Evolutionary conservation across 768 basidiomycete species (phyloP).

Genomic region (Auricularia sp.): DNA sequence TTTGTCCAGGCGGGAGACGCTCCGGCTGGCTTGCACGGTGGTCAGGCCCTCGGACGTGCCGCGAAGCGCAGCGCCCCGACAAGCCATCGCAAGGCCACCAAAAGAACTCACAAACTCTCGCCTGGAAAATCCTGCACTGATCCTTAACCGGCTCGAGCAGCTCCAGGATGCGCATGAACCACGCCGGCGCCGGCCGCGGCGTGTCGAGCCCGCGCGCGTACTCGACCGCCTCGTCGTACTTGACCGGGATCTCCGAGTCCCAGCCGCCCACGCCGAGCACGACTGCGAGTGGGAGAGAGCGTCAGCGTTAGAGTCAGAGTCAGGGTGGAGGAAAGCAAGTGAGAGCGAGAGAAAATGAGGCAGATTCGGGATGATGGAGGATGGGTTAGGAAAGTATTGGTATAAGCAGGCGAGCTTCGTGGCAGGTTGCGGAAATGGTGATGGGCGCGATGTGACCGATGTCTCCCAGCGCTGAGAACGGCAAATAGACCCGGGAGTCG

Average conservation of each 20-base stretch:
- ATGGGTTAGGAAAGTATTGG: too few relatives aligned
- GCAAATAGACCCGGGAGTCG: too few relatives aligned
- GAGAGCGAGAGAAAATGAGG: neutral
- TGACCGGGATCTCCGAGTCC: neutral
- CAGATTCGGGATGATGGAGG: neutral
- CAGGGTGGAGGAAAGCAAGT: neutral
- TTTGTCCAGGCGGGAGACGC: too few relatives aligned
- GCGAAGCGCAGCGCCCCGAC: too few relatives aligned
- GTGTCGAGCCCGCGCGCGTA: neutral
- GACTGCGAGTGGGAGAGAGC: neutral
- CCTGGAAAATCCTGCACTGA: neutral
- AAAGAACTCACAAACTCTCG: neutral
- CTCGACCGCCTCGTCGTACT: neutral
- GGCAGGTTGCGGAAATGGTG: too few relatives aligned
- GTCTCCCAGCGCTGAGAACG: too few relatives aligned
- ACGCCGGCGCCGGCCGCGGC: constrained; percentile 12
- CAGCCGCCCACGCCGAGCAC: neutral
- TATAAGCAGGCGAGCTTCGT: too few relatives aligned
- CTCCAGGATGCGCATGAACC: constrained; percentile 19
- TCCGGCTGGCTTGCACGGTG: too few relatives aligned
- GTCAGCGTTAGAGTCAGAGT: neutral
- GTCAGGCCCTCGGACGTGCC: too few relatives aligned
- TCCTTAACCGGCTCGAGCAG: constrained; percentile 19
- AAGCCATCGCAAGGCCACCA: too few relatives aligned
- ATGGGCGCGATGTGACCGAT: too few relatives aligned